Conservation (phyloP, 805 yeast species). For the Candida sphagnicola region DNA sequence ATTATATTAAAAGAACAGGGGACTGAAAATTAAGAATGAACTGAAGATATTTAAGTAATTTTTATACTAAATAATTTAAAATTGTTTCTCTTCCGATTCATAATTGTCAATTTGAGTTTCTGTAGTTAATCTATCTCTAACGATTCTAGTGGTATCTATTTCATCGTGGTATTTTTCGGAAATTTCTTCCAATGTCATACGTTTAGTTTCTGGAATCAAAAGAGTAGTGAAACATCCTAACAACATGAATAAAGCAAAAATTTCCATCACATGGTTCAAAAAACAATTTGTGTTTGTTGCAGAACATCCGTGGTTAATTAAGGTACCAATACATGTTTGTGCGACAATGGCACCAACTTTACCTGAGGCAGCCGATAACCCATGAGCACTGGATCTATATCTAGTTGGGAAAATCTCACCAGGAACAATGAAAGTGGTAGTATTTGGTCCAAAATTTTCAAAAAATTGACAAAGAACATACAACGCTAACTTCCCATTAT, state of each 20-base stretch:
- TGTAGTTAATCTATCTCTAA: conserved; percentile 34
- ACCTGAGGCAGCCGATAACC: conserved; percentile 90
- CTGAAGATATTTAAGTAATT: no score
- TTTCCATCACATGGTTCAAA: conserved; percentile 91
- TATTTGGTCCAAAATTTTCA: conserved; percentile 91
- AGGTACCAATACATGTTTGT: conserved; percentile 81
- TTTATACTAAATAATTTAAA: neutral
- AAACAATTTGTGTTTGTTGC: conserved; percentile 61
- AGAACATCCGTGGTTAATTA: conserved; percentile 75
- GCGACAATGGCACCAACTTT: conserved; percentile 93
- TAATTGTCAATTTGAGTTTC: conserved; percentile 26
- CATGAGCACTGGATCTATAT: conserved; percentile 94
- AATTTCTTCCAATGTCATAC: conserved; percentile 84
- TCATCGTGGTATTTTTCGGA: conserved; percentile 82
- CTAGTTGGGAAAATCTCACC: conserved; percentile 94
- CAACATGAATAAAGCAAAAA: conserved; percentile 89
- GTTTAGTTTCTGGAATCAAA: conserved; percentile 85
- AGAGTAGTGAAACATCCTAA: conserved; percentile 64
- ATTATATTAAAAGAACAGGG: no score
- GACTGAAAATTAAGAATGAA: no score
- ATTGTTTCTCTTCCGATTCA: conserved; percentile 32
- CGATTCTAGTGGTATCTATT: conserved; percentile 43
- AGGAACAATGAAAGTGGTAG: conserved; percentile 86
- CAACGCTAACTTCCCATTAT: conserved; percentile 72
- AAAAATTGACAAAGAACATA: conserved; percentile 82